A percentile compares a stretch with the other conserved stretches of the same genome.
Evolutionary conservation across 306 rosid species (phyloP).

Genomic region (Canavalia gladiata): DNA sequence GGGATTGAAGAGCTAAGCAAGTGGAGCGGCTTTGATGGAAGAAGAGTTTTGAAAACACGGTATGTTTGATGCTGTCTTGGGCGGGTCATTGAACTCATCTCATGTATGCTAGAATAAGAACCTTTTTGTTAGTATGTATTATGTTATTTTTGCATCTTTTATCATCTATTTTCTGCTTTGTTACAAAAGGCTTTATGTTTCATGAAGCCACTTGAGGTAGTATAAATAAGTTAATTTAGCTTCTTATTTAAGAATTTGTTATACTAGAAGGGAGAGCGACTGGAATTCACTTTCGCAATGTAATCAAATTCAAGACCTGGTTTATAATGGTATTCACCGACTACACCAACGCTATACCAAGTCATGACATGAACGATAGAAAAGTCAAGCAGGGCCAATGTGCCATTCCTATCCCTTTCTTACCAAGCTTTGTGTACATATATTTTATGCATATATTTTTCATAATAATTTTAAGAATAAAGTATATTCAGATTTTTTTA

Average conservation of each 20-base stretch:
- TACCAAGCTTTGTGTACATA: too few species aligned
- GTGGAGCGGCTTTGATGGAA: conserved; percentile 43
- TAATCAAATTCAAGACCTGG: too few species aligned
- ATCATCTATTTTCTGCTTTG: not conserved
- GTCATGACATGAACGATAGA: too few species aligned
- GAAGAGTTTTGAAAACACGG: conserved; percentile 40
- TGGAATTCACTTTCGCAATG: too few species aligned
- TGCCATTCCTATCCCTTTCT: too few species aligned
- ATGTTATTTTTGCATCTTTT: not conserved
- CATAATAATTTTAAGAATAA: too few species aligned
- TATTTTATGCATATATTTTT: too few species aligned
- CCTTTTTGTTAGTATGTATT: not conserved
- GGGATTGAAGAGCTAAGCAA: not conserved
- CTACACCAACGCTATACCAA: too few species aligned
- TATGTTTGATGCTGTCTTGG: conserved; percentile 28
- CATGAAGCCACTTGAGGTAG: not conserved
- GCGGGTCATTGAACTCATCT: not conserved
- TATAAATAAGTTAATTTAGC: not conserved
- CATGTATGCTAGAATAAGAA: not conserved
- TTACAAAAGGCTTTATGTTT: not conserved
- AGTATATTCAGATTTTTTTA: too few species aligned
- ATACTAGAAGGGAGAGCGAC: too few species aligned
- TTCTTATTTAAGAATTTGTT: not conserved
- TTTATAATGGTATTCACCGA: too few species aligned
- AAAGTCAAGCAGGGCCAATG: too few species aligned